Evolutionary conservation across 164 flowering plant genomes (phyloP).

Genomic region (Macadamia integrifolia): DNA sequence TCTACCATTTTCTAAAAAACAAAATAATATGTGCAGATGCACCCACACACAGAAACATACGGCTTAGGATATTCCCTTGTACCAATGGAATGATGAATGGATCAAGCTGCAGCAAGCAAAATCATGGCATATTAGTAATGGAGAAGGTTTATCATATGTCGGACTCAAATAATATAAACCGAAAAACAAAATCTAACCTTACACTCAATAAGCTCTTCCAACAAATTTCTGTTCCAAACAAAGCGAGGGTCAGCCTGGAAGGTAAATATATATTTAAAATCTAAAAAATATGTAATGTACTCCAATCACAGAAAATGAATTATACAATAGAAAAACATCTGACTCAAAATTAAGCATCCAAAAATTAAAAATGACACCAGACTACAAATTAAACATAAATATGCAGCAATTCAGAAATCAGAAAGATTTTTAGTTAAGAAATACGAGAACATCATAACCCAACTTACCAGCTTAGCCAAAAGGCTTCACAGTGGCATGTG

Average conservation of each 20-base stretch:
- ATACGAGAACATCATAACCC: background rate
- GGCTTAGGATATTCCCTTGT: constrained; percentile 95
- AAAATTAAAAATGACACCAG: too few species aligned
- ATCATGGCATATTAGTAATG: constrained; percentile 9
- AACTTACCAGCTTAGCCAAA: background rate
- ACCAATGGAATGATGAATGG: constrained; percentile 72
- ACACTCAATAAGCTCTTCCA: constrained; percentile 89
- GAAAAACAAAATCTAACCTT: constrained; percentile 49
- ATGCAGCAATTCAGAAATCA: too few species aligned
- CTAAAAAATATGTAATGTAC: background rate
- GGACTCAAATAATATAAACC: constrained; percentile 1
- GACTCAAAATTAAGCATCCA: background rate
- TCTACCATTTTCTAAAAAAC: too few species aligned
- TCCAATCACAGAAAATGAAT: background rate
- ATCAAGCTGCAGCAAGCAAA: constrained; percentile 66
- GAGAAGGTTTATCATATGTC: background rate
- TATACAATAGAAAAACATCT: background rate
- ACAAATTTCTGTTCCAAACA: constrained; percentile 84
- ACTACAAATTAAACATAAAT: too few species aligned
- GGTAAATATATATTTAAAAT: constrained; percentile 12
- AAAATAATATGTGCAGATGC: too few species aligned
- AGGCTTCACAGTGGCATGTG: too few species aligned
- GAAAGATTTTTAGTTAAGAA: background rate
- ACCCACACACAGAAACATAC: too few species aligned
- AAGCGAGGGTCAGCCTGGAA: constrained; percentile 94